Base-by-base conservation (phyloP, 2,329 filamentous ascomycete genomes). In the Diplocarpon mali region DNA sequence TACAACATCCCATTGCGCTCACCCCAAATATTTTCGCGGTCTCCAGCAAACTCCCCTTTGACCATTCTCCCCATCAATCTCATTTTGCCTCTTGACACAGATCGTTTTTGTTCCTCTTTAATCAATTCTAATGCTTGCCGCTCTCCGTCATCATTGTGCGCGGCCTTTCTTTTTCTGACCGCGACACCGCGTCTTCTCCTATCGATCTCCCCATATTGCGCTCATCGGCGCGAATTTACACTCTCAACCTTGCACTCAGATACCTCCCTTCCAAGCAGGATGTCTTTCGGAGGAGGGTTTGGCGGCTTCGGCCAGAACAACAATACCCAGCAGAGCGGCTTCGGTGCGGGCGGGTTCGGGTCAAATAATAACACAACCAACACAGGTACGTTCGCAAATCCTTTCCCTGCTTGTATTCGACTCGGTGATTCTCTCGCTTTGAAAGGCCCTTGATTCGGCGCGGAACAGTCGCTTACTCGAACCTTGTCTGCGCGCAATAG, bases 251-350 rank as follows among this genome's bases (percentile, higher is more conserved):
- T n/a, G 38, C 37, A 43, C 35, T 38, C 17, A 24, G 13, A 44
- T 36, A 34, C 7, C 20, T 24, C 20, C 7, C 20, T 7, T 24
- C 20, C 20, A 24, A 7, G 52, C 48, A 54, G 42, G 24, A 63
- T 62, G 60, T 61, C 59, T n/a, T 55, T 53, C 17, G 55, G 56
- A 43, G 68, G 70, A 51, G 71, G 71, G 57, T 69, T 70, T 60
- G 66, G 68, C 57, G 72, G 75, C 68, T 81, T 82, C 64, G 76
- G 76, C 65, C 70, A 72, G 58, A 72, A 70, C 51, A 77, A 72
- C 60, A 69, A 67, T 45, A 65, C 65, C 40, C 58, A 58, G 41
- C 63, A 67, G 64, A 69, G 59, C 53, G 64, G 57, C 55, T 50
- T 50, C 32, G 42, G 41, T 17, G 68, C 66, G 16, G 83, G 75